A percentile compares a stretch with the other conserved stretches of the same genome.
These are phyloP conservation scores for Colletotrichum ledebouriae DNA, from an alignment of 2,329 filamentous ascomycete genomes.

Conservation along the genomic window DNA sequence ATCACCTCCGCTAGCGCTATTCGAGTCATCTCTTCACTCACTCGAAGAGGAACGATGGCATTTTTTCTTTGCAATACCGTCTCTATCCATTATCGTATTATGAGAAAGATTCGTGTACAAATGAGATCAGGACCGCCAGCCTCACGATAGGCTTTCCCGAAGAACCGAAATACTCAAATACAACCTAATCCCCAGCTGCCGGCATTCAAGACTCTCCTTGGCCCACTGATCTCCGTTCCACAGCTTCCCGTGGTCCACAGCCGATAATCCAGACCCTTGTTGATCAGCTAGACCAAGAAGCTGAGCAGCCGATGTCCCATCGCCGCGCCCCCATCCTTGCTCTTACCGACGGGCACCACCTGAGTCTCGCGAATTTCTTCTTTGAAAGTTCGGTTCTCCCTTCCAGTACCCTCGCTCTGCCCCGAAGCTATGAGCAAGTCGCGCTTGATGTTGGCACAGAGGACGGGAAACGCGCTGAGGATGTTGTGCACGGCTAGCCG, in stretches of 20 bases:
- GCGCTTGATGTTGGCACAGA: conserved; percentile 62
- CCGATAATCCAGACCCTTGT: conserved; percentile 67
- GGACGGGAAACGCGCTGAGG: conserved; percentile 55
- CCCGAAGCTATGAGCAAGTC: conserved; percentile 59
- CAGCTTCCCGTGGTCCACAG: conserved; percentile 60
- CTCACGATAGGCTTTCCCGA: neutral
- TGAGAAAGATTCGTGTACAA: neutral
- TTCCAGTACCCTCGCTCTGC: conserved; percentile 37
- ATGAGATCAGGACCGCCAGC: neutral
- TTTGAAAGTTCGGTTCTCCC: conserved; percentile 52
- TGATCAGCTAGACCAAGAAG: conserved; percentile 62
- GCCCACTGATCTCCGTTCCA: conserved; percentile 67
- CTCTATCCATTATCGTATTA: no score
- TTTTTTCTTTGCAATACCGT: no score
- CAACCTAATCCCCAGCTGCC: neutral
- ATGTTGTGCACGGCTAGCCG: conserved; percentile 59
- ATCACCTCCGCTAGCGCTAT: neutral
- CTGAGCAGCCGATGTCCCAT: conserved; percentile 60
- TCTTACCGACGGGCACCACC: conserved; percentile 61
- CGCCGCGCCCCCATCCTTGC: conserved; percentile 59
- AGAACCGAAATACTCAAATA: neutral
- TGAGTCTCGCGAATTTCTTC: conserved; percentile 61
- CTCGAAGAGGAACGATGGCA: neutral
- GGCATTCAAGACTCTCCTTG: conserved; percentile 55
- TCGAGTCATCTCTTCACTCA: conserved; percentile 11